Evolutionary conservation across 2,329 filamentous ascomycete species (phyloP).

Genomic region (Exophiala sideris): DNA sequence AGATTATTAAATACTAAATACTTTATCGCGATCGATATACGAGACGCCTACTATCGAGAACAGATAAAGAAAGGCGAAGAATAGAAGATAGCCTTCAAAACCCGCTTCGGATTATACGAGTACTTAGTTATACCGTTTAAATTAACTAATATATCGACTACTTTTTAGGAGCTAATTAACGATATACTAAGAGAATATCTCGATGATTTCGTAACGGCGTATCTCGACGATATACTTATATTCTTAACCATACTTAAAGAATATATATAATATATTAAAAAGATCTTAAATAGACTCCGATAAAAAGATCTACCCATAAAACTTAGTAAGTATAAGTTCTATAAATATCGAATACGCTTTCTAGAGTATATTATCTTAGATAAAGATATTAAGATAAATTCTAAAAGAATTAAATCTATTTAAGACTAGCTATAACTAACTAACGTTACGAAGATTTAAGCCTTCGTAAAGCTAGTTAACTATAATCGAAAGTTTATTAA

Average conservation of each 20-base stretch:
- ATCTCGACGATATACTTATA: slow-evolving; percentile 27
- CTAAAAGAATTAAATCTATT: slow-evolving; percentile 29
- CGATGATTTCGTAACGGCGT: slow-evolving; percentile 20
- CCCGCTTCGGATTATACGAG: slow-evolving; percentile 14
- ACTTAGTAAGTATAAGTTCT: slow-evolving; percentile 34
- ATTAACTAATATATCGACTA: not conserved
- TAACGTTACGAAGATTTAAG: slow-evolving; percentile 14
- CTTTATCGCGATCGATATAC: not conserved
- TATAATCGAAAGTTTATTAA: slow-evolving; percentile 33
- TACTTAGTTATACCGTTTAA: slow-evolving; percentile 2
- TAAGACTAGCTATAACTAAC: slow-evolving; percentile 19
- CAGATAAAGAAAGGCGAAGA: slow-evolving; percentile 21
- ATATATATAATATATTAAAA: slow-evolving; percentile 17
- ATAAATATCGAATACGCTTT: slow-evolving; percentile 31
- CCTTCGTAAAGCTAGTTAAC: not conserved
- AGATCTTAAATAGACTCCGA: slow-evolving; percentile 13
- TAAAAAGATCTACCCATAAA: slow-evolving; percentile 19
- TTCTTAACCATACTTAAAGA: slow-evolving; percentile 20
- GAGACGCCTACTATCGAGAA: slow-evolving; percentile 15
- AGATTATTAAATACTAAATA: not conserved
- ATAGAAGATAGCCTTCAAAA: slow-evolving; percentile 25
- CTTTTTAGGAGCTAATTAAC: slow-evolving; percentile 15
- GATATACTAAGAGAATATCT: slow-evolving; percentile 9
- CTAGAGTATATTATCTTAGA: slow-evolving; percentile 32
- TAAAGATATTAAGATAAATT: slow-evolving; percentile 30